Evolutionary conservation across 2,329 filamentous ascomycete species (phyloP).

Genomic region (Didymella pinodella): DNA sequence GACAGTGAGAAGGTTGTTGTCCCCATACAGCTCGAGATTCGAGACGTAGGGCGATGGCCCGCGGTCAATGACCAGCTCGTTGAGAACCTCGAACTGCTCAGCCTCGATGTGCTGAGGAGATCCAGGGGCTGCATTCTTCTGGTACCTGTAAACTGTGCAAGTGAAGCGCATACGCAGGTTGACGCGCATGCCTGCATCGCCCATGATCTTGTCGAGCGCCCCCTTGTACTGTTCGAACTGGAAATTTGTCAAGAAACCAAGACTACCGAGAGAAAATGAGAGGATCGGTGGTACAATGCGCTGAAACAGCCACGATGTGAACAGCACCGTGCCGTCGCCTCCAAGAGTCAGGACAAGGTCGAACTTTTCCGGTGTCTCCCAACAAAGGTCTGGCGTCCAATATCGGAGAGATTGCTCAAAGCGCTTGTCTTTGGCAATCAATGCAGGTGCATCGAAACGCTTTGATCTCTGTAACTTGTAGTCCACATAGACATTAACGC

Average conservation of each 20-base stretch:
- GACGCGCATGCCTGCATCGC: constrained; percentile 92
- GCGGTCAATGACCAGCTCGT: constrained; percentile 97
- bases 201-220: constrained; percentile 89
- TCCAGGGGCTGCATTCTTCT: constrained; percentile 52
- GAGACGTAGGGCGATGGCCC: constrained; percentile 97
- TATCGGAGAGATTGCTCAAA: constrained; percentile 88
- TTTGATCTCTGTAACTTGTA: constrained; percentile 88
- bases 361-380: constrained; percentile 91
- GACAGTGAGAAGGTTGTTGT: constrained; percentile 92
- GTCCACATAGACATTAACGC: constrained; percentile 98
- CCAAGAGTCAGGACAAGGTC: constrained; percentile 90
- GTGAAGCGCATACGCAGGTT: constrained; percentile 99
- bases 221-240: constrained; percentile 87
- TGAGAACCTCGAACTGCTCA: constrained; percentile 97
- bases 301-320: constrained; percentile 92
- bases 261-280: constrained; percentile 82
- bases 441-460: constrained; percentile 79
- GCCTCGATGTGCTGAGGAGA: constrained; percentile 78
- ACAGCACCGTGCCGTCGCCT: constrained; percentile 86
- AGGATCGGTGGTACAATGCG: constrained; percentile 84
- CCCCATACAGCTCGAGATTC: constrained; percentile 93
- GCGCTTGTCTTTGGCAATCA: constrained; percentile 76
- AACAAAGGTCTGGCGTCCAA: constrained; percentile 96
- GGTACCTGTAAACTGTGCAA: constrained; percentile 88
- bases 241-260: constrained; percentile 89